Base-by-base conservation (phyloP, 257 asterid species). In the Salvia hispanica region DNA sequence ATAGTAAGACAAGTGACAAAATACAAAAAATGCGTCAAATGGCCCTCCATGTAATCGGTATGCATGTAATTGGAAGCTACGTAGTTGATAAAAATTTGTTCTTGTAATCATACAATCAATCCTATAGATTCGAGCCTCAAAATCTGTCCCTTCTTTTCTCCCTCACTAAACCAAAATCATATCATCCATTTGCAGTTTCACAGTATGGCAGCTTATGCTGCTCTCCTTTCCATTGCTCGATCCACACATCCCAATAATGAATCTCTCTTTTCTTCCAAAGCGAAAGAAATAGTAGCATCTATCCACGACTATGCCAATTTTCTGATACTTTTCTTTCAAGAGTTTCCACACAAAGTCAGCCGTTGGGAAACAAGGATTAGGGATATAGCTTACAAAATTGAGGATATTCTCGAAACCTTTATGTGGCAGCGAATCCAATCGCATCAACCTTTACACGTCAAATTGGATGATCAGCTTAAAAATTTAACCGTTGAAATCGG, bases 141-240 rank as follows among this genome's bases (percentile, higher is more conserved):
- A n/a, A n/a, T n/a, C n/a, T n/a, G n/a, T n/a, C n/a, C n/a, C n/a
- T n/a, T n/a, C 2, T 21, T 21, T 21, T 2, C 25, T 21, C 25
- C 25, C 0, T 21, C 25, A 21, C 25, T 21, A 21, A 21, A 21
- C 25, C 25, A 21, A 21, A 21, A 21, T 21, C 25, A 21, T 0
- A 21, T 21, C 25, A 0, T 21, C 25, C 25, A 21, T 21, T 21
- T 21, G 25, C 25, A 21, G 25, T n/a, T n/a, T n/a, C n/a, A n/a
- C n/a, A 37, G 4, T 47, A 57, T 57, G 62, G 62, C 44, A 57
- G 76, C 76, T 54, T 63, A 63, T 63, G 72, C 67, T 12, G 61
- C 67, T 57, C 72, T 65, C 47, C 56, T 25, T 58, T 72, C 68
- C 6, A 72, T 72, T 37, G 47, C 53, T 57, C 61, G 50, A 57